Conservation (phyloP, 2,329 filamentous ascomycete species). For the Aspergillus ochraceus region DNA sequence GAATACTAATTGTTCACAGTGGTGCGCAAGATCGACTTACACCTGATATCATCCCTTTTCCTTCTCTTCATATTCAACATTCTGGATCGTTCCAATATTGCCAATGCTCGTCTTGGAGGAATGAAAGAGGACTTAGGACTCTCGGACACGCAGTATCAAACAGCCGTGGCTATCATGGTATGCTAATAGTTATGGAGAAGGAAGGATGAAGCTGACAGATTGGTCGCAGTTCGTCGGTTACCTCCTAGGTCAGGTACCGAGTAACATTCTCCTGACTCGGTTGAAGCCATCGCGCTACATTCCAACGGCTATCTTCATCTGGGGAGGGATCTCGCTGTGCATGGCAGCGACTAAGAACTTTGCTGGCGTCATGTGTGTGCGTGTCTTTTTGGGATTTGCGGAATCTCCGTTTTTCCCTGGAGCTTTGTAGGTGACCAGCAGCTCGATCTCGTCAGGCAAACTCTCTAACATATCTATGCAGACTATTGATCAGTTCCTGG, state of each 20-base stretch:
- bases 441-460: no score
- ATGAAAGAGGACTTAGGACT: conserved; percentile 62
- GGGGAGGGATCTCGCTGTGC: conserved; percentile 18
- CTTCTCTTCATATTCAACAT: conserved; percentile 31
- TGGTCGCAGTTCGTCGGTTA: conserved; percentile 41
- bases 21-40: conserved; percentile 18
- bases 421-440: conserved; percentile 32
- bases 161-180: conserved; percentile 64
- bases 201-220: background rate
- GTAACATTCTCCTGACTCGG: conserved; percentile 31
- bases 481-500: conserved; percentile 48
- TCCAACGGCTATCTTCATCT: conserved; percentile 28
- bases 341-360: conserved; percentile 41
- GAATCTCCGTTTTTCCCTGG: conserved; percentile 61
- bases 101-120: conserved; percentile 64
- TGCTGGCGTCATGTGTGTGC: conserved; percentile 21
- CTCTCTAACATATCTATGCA: background rate
- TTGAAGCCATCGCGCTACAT: conserved; percentile 38
- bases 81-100: conserved; percentile 67
- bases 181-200: background rate
- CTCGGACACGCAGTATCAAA: conserved; percentile 61
- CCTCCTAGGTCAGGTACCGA: conserved; percentile 50
- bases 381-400: conserved; percentile 44
- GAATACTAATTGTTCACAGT: conserved; percentile 5
- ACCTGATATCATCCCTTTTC: conserved; percentile 16